phyloP scores from a whole-genome alignment of 106 monocot genomes.

The Xerophyta viscosa region DNA sequence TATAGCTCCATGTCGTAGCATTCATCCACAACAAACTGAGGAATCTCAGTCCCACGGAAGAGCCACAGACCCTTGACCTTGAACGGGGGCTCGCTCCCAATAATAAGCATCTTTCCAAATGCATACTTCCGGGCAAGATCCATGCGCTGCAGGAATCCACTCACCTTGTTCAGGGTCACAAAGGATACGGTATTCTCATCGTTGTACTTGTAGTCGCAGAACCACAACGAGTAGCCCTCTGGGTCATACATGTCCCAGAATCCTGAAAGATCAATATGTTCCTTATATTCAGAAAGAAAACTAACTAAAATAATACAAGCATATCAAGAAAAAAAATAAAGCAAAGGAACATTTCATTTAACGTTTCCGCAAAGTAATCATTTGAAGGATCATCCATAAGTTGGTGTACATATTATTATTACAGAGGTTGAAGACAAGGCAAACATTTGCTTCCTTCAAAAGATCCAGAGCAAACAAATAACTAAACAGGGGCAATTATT shows the following conservation, averaged over 20 bases:
- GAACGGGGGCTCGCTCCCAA: conserved; percentile 42
- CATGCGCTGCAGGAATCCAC: conserved; percentile 69
- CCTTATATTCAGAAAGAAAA: no score
- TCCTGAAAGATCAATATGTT: conserved; percentile 23
- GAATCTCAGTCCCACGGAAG: conserved; percentile 51
- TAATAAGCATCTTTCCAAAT: conserved; percentile 70
- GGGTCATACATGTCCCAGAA: conserved; percentile 77
- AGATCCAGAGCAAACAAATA: no score
- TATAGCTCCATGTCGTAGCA: conserved; percentile 76
- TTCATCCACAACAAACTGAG: conserved; percentile 48
- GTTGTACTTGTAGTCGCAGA: conserved; percentile 64
- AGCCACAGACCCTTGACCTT: conserved; percentile 71
- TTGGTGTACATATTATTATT: no score
- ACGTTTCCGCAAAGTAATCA: no score
- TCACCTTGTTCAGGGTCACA: conserved; percentile 58
- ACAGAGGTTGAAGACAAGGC: no score
- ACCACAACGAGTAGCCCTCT: conserved; percentile 65
- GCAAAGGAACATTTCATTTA: no score
- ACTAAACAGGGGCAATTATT: no score
- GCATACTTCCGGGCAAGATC: conserved; percentile 63
- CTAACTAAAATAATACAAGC: no score
- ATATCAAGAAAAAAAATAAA: no score
- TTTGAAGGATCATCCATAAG: no score
- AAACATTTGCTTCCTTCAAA: no score
- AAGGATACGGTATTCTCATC: conserved; percentile 64